Conservation (phyloP, 257 asterid genomes). For the Solanum etuberosum region DNA sequence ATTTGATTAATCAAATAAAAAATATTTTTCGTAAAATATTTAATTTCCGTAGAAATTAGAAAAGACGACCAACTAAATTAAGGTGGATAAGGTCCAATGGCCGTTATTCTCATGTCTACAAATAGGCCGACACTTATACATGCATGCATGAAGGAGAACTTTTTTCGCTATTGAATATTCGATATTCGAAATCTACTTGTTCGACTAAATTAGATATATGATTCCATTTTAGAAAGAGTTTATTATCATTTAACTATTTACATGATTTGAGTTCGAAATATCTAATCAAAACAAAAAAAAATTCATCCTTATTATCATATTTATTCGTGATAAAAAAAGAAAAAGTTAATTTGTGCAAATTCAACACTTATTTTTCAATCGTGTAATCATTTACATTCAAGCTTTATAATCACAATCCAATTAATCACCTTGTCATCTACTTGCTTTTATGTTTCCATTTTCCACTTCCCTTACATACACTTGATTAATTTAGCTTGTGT, state of each 20-base stretch:
- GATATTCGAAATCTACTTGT: background rate
- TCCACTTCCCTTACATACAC: background rate
- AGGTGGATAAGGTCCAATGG: background rate
- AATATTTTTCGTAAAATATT: background rate
- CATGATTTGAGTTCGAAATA: background rate
- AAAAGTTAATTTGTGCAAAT: background rate
- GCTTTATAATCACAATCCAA: background rate
- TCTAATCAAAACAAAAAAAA: background rate
- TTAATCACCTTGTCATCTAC: background rate
- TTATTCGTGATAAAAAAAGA: background rate
- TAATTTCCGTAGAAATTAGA: background rate
- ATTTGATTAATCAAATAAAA: background rate
- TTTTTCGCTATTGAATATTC: background rate
- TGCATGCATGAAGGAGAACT: background rate
- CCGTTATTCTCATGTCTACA: background rate
- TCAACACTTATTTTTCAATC: background rate
- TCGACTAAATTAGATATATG: background rate
- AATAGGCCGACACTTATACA: background rate
- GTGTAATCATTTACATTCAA: background rate
- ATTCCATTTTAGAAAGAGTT: background rate
- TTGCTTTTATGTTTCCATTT: background rate
- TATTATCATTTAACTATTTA: background rate
- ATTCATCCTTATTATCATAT: background rate
- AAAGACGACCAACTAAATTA: background rate
- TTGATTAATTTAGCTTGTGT: background rate